Conservation (phyloP, 2,329 filamentous ascomycete genomes). For the Alternaria sp. region DNA sequence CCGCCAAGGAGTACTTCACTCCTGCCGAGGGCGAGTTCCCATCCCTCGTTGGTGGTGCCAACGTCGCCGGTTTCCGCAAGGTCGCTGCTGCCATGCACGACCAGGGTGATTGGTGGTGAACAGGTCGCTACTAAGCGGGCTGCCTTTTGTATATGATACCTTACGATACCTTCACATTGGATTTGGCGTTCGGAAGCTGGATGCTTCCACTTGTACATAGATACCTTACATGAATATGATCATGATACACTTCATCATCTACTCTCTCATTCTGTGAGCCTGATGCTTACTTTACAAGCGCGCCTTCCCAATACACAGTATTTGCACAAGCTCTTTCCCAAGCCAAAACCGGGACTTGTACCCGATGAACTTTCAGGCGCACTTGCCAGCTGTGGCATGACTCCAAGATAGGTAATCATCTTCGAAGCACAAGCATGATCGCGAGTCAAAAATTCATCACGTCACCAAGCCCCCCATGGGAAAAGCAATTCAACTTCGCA, state of each 20-base stretch:
- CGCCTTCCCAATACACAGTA: not conserved
- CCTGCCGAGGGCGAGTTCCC: constrained; percentile 84
- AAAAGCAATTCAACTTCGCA: not conserved
- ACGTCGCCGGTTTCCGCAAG: constrained; percentile 98
- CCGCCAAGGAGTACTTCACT: constrained; percentile 87
- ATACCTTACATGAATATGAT: constrained; percentile 33
- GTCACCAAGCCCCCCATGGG: not conserved
- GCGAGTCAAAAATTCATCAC: not conserved
- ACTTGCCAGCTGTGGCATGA: not conserved
- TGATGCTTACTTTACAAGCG: not conserved
- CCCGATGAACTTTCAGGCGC: not conserved
- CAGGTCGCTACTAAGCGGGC: constrained; percentile 16
- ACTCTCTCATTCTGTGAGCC: not conserved
- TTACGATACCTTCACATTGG: constrained; percentile 31
- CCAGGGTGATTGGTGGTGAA: constrained; percentile 89
- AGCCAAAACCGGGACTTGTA: not conserved
- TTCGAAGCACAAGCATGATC: not conserved
- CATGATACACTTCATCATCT: not conserved
- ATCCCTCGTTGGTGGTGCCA: constrained; percentile 89
- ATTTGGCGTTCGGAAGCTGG: constrained; percentile 28
- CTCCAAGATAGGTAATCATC: not conserved
- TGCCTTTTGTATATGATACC: constrained; percentile 37
- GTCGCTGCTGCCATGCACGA: constrained; percentile 93
- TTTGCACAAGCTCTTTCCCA: not conserved
- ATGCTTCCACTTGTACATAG: constrained; percentile 26